A percentile compares a stretch with the other conserved stretches of the same genome.
phyloP scores from a whole-genome alignment of 352 stramenopile species.

The Globisporangium nagaii region DNA sequence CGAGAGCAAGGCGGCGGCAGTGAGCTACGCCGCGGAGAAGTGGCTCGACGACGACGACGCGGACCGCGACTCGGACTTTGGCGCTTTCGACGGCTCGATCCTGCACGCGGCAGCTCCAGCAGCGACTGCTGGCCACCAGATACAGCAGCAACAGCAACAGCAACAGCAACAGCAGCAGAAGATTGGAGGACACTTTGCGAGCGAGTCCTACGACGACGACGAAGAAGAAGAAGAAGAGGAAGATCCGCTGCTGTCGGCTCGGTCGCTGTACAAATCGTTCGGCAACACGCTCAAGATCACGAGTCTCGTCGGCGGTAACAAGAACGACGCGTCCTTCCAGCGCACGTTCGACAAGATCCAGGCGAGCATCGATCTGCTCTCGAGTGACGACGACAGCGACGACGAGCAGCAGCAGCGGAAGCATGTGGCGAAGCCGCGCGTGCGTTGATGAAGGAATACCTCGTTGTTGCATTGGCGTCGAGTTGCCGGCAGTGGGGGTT shows the following conservation, averaged over 20 bases:
- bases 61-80: slow-evolving; percentile 10
- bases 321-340: slow-evolving; percentile 38
- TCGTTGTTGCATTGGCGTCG: no score
- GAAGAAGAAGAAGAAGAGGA: slow-evolving; percentile 30
- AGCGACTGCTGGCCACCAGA: background rate
- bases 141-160: background rate
- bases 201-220: background rate
- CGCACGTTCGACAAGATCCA: slow-evolving; percentile 59
- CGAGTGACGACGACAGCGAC: slow-evolving; percentile 39
- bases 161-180: background rate
- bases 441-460: background rate
- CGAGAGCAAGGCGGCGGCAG: slow-evolving; percentile 6
- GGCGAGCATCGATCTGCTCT: slow-evolving; percentile 48
- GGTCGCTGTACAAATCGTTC: slow-evolving; percentile 33
- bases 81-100: slow-evolving; percentile 20
- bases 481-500: no score
- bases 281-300: slow-evolving; percentile 47
- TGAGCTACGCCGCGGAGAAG: background rate
- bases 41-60: background rate
- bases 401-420: slow-evolving; percentile 1
- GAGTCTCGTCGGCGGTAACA: slow-evolving; percentile 20
- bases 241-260: slow-evolving; percentile 31
- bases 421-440: background rate
- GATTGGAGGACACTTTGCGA: background rate
- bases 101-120: slow-evolving; percentile 10